Evolutionary conservation across 257 asterid genomes (phyloP), one percentile per base, ranked within the genome.

Genomic region (Ilex asprella): DNA sequence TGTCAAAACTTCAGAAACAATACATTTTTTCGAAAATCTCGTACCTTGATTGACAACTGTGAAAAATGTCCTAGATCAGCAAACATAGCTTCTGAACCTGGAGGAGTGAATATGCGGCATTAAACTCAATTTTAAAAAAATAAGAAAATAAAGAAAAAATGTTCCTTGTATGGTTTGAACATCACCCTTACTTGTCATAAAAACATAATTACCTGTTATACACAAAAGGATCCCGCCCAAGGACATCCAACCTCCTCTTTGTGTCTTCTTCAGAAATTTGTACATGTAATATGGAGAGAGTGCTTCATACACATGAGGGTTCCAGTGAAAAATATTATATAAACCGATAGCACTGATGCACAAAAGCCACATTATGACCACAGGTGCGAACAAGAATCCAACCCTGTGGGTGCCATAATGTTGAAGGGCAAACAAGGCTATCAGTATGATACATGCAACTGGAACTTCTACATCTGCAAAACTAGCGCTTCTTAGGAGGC

Each of bases 71-170:
- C 98, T 0, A 91, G 92, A 78, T 91, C 98, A 62, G 98, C 98
- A 77, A 86, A 91, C 98, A 91, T 91, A 41, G 98, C 98, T 81
- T 91, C 98, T 6, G 98, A 91, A 75, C 98, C 98, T 91, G 94
- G 61, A 67, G 67, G 57, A 44, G 39, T 47, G 14, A 50, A 55
- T 32, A 55, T 31, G n/a, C 15, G 47, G 13, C 50, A 66, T 41
- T 31, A 30, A 64, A 66, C 56, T 27, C 30, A 46, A 65, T 44
- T 15, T 43, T 13, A 41, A 43, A 75, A 70, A 57, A 31, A 35
- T 21, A 52, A 66, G 10, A 9, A 47, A 53, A 2, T 2, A 35
- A 51, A 16, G 15, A 44, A 62, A 44, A 15, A 15, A 31, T 41
- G 32, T 55, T 27, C 21, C 41, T 57, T 10, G 31, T 46, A 10